Evolutionary conservation across 1,284 basidiomycete species (phyloP).

Genomic region (Volvariella surrecta): DNA sequence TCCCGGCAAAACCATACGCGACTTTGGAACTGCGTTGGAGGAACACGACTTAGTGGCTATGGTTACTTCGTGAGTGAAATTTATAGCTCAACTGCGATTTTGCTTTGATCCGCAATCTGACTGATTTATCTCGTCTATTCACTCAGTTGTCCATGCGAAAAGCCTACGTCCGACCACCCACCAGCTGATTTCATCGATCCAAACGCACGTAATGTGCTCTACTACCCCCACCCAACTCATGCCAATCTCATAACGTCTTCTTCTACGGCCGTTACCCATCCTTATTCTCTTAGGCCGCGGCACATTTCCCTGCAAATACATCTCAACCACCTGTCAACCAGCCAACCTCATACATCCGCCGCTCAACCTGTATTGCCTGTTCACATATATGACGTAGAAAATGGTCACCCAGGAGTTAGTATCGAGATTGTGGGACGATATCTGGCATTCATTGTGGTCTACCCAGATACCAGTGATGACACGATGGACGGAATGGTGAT

Average conservation of each 20-base stretch:
- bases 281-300: slow-evolving; percentile 1
- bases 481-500: neutral
- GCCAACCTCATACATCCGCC: slow-evolving; percentile 31
- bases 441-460: slow-evolving; percentile 32
- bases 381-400: slow-evolving; percentile 10
- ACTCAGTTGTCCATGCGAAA: neutral
- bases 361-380: slow-evolving; percentile 24
- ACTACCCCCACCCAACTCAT: neutral
- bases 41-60: slow-evolving; percentile 42
- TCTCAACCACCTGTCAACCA: slow-evolving; percentile 32
- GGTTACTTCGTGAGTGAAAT: slow-evolving; percentile 26
- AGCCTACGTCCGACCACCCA: neutral
- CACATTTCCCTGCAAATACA: slow-evolving; percentile 19
- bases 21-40: slow-evolving; percentile 28
- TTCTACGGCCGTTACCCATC: neutral
- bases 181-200: too few species aligned
- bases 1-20: neutral
- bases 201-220: too few species aligned
- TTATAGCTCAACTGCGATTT: neutral
- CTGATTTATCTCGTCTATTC: neutral
- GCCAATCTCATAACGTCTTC: neutral
- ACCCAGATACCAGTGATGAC: slow-evolving; percentile 12
- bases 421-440: slow-evolving; percentile 41
- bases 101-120: neutral
- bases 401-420: slow-evolving; percentile 25